Evolutionary conservation across 768 basidiomycete species (phyloP).

Genomic region (Pholiota microspora): DNA sequence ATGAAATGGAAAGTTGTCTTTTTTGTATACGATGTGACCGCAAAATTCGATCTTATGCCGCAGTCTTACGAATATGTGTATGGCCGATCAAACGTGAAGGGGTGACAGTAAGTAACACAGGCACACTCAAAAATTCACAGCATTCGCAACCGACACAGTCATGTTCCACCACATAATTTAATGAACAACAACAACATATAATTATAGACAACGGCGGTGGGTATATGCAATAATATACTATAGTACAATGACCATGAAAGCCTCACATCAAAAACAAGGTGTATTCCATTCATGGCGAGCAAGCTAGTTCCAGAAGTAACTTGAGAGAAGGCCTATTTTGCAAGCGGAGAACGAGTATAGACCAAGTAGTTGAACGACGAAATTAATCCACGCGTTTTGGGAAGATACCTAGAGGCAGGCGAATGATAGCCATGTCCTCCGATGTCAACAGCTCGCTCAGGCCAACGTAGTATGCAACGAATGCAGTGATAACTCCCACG

Average conservation of each 20-base stretch:
- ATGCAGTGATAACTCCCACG: constrained; percentile 42
- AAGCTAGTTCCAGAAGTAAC: not conserved
- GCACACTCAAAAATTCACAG: too few species aligned
- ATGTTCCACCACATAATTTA: too few species aligned
- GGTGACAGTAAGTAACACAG: too few species aligned
- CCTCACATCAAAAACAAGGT: not conserved
- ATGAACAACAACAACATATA: not conserved
- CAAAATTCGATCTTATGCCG: too few species aligned
- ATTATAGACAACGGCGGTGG: not conserved
- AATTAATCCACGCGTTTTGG: constrained; percentile 22
- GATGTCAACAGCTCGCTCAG: constrained; percentile 40
- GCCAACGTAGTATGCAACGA: constrained; percentile 49
- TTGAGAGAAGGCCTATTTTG: not conserved
- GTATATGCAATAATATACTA: not conserved
- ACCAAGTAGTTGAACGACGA: not conserved
- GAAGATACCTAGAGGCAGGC: constrained; percentile 43
- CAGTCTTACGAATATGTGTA: too few species aligned
- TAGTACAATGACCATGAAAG: not conserved
- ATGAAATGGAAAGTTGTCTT: too few species aligned
- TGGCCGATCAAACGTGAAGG: too few species aligned
- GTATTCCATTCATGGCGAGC: not conserved
- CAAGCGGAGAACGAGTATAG: not conserved
- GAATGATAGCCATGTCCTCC: constrained; percentile 36
- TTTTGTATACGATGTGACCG: too few species aligned
- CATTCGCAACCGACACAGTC: too few species aligned